Conservation (phyloP, 2,329 filamentous ascomycete species). For the Aspergillus terreus region DNA sequence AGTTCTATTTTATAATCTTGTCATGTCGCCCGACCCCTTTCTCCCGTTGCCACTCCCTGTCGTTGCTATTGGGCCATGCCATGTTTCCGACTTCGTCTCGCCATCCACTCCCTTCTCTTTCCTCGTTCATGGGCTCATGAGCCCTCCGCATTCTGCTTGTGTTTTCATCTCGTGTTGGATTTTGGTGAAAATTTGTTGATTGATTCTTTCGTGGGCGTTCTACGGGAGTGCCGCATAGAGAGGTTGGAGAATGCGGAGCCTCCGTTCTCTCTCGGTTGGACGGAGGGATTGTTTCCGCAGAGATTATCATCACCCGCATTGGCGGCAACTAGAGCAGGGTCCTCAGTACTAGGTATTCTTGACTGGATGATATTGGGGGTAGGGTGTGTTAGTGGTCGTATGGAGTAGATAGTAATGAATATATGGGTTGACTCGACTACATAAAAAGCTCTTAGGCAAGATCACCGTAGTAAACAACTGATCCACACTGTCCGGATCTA, state of each 20-base stretch:
- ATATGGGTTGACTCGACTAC: slow-evolving; percentile 5
- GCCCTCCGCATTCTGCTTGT: slow-evolving; percentile 4
- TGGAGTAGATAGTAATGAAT: slow-evolving; percentile 12
- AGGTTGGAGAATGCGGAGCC: slow-evolving; percentile 21
- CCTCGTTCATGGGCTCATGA: no score
- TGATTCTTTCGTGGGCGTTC: slow-evolving; percentile 24
- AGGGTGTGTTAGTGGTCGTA: neutral
- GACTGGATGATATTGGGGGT: neutral
- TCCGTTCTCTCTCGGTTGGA: neutral
- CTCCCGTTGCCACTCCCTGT: neutral
- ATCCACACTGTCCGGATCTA: slow-evolving; percentile 1
- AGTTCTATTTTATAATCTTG: slow-evolving; percentile 16
- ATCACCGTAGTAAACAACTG: neutral
- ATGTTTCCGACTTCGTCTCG: neutral
- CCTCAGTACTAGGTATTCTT: neutral
- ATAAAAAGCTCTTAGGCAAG: no score
- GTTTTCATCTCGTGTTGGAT: slow-evolving; percentile 9
- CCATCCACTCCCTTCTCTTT: neutral
- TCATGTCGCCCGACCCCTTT: slow-evolving; percentile 3
- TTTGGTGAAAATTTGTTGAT: slow-evolving; percentile 11
- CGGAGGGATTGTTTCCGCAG: neutral
- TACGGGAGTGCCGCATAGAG: slow-evolving; percentile 29
- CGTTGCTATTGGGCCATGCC: neutral
- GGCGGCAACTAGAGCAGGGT: slow-evolving; percentile 9
- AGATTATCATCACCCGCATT: no score